Evolutionary conservation across 2,329 filamentous ascomycete species (phyloP).

Genomic region (Penicillium paneum): DNA sequence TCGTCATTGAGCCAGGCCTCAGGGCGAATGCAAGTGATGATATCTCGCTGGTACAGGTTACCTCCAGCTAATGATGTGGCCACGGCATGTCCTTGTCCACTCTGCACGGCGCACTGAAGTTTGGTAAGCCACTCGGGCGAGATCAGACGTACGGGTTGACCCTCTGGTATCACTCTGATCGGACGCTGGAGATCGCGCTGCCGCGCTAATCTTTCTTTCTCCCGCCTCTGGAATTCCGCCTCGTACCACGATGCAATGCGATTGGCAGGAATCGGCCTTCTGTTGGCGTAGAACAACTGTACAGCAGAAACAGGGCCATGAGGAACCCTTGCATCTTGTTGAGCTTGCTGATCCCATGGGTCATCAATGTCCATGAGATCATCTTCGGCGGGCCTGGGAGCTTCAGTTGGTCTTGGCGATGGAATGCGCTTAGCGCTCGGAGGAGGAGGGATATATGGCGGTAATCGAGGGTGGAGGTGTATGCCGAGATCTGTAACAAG

Average conservation of each 20-base stretch:
- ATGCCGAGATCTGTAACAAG: constrained; percentile 18
- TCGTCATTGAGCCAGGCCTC: constrained; percentile 47
- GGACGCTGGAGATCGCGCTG: constrained; percentile 17
- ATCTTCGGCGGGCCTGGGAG: constrained; percentile 1
- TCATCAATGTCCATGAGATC: constrained; percentile 14
- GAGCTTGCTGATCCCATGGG: constrained; percentile 22
- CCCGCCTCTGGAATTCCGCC: constrained; percentile 26
- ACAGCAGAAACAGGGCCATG: constrained; percentile 34
- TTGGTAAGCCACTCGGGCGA: constrained; percentile 36
- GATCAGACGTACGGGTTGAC: constrained; percentile 37
- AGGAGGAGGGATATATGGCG: not conserved
- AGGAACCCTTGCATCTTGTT: constrained; percentile 13
- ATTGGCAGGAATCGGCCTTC: constrained; percentile 24
- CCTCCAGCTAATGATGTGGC: constrained; percentile 37
- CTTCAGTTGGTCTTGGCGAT: constrained; percentile 1
- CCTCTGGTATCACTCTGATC: constrained; percentile 23
- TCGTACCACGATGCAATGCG: constrained; percentile 31
- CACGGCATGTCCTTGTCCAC: constrained; percentile 25
- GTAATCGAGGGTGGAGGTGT: constrained; percentile 15
- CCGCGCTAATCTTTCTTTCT: constrained; percentile 24
- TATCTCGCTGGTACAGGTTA: constrained; percentile 35
- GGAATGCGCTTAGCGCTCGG: constrained; percentile 1
- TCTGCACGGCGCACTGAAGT: constrained; percentile 31
- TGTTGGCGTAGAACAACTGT: constrained; percentile 23
- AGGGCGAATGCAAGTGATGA: constrained; percentile 36